These are phyloP conservation scores for Globisporangium radiosum DNA, from an alignment of 352 stramenopile species.

Conservation along the genomic window DNA sequence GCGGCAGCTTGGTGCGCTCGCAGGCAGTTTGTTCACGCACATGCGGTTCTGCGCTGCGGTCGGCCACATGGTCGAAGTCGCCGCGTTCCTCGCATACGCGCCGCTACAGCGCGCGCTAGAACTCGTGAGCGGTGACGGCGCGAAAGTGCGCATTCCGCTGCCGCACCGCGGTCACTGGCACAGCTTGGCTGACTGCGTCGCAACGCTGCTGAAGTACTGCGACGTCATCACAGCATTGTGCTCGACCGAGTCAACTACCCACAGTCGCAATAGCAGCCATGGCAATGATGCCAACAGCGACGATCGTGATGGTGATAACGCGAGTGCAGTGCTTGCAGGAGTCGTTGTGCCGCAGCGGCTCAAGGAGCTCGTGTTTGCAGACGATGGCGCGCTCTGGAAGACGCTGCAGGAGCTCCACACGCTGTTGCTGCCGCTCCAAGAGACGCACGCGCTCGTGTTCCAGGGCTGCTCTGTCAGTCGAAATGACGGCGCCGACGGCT, in stretches of 20 bases:
- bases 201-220: constrained; percentile 35
- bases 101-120: constrained; percentile 31
- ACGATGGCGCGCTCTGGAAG: constrained; percentile 40
- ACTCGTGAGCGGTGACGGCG: constrained; percentile 35
- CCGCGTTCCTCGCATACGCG: constrained; percentile 51
- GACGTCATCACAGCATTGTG: constrained; percentile 52
- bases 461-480: constrained; percentile 13
- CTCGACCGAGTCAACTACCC: constrained; percentile 13
- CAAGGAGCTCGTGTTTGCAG: constrained; percentile 46
- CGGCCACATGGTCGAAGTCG: constrained; percentile 56
- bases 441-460: constrained; percentile 57
- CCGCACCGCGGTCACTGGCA: constrained; percentile 55
- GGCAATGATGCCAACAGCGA: no score
- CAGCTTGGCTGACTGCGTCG: constrained; percentile 60
- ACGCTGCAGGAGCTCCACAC: constrained; percentile 28
- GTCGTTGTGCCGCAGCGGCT: constrained; percentile 30
- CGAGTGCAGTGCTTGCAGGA: not conserved
- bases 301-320: no score
- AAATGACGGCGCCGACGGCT: constrained; percentile 4
- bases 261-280: no score
- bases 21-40: constrained; percentile 51
- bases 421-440: constrained; percentile 48
- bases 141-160: constrained; percentile 35
- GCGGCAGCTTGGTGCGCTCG: constrained; percentile 42
- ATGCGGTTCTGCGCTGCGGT: constrained; percentile 36